phyloP scores from a whole-genome alignment of 768 basidiomycete genomes.

The Grammothele lineata region DNA sequence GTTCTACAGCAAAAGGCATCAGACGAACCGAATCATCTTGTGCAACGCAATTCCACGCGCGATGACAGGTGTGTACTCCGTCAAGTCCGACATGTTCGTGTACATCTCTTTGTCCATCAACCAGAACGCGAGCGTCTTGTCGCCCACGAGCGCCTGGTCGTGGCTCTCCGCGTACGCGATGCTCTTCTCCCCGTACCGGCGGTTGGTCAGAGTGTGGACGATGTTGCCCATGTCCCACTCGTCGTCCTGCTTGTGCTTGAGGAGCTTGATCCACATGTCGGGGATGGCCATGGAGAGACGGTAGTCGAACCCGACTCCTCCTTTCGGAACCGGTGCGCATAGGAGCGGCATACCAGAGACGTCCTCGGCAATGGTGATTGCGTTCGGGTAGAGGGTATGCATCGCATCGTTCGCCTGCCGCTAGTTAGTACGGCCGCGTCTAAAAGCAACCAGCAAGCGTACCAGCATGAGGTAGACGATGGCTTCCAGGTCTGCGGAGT shows the following conservation, averaged over 20 bases:
- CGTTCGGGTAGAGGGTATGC: slow-evolving; percentile 72
- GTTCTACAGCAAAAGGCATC: neutral
- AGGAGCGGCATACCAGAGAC: slow-evolving; percentile 99
- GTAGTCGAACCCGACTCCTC: slow-evolving; percentile 97
- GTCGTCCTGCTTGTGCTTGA: slow-evolving; percentile 86
- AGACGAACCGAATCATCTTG: slow-evolving; percentile 89
- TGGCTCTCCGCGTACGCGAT: slow-evolving; percentile 95
- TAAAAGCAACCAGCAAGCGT: slow-evolving; percentile 29
- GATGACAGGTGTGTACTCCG: slow-evolving; percentile 78
- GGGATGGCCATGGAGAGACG: slow-evolving; percentile 98
- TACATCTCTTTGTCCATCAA: slow-evolving; percentile 99
- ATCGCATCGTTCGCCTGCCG: slow-evolving; percentile 86
- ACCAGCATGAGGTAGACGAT: slow-evolving; percentile 98
- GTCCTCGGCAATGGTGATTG: slow-evolving; percentile 95
- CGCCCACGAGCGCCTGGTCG: slow-evolving; percentile 96
- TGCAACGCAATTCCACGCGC: slow-evolving; percentile 89
- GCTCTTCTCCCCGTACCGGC: slow-evolving; percentile 85
- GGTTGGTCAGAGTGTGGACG: slow-evolving; percentile 84
- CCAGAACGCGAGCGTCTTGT: slow-evolving; percentile 99
- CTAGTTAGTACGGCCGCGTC: neutral
- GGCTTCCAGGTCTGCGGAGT: slow-evolving; percentile 77
- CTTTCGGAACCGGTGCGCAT: slow-evolving; percentile 68
- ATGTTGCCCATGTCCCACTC: slow-evolving; percentile 88
- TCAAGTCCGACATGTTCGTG: slow-evolving; percentile 89
- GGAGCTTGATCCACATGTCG: slow-evolving; percentile 99